Base-by-base conservation (phyloP, 371 early-diverging fungal species). In the Capillidium heterosporum region DNA sequence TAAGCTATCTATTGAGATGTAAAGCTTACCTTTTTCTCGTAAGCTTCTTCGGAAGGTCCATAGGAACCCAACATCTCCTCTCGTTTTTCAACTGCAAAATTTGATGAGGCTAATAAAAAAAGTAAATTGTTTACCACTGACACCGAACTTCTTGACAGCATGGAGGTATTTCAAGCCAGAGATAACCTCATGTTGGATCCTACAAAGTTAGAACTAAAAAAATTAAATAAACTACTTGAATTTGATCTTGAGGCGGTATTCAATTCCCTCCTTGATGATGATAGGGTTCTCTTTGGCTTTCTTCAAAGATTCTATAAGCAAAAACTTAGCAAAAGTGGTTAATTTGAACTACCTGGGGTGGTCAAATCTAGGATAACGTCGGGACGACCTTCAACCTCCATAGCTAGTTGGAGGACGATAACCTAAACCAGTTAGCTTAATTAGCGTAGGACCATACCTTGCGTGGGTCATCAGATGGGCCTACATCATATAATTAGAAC, bases 1-100 rank as follows among this genome's bases (percentile, higher is more conserved):
- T 0, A 35, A 32, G 31, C 26, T 15, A 4, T 0, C 28, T 58
- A 54, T 53, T 11, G 27, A 8, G 17, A 19, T 46, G 23, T 13
- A 28, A 23, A 23, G 26, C 39, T n/a, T 46, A 73, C 67, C 59
- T 74, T 82, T 74, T 87, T 87, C 61, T 85, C 87, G 65, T 90
- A 88, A 48, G 79, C 57, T 26, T 78, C 76, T 35, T 72, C 60
- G 39, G 73, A 65, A 47, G 97, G 94, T 32, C 93, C 95, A 60
- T 90, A 96, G 60, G 86, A 85, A 55, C 95, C 97, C 59, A 92
- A 75, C 95, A 96, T 95, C 64, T 91, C 91, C 63, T 95, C 91
- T 57, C 73, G 75, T 73, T 82, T 87, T 66, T 93, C 95, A 47
- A 94, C 91, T 81, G n/a, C n/a, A n/a, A 32, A 55, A 42, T 21